Evolutionary conservation across 2,329 filamentous ascomycete genomes (phyloP), one percentile per base, ranked within the genome.

Genomic region (Davidsoniella neocaledoniae): DNA sequence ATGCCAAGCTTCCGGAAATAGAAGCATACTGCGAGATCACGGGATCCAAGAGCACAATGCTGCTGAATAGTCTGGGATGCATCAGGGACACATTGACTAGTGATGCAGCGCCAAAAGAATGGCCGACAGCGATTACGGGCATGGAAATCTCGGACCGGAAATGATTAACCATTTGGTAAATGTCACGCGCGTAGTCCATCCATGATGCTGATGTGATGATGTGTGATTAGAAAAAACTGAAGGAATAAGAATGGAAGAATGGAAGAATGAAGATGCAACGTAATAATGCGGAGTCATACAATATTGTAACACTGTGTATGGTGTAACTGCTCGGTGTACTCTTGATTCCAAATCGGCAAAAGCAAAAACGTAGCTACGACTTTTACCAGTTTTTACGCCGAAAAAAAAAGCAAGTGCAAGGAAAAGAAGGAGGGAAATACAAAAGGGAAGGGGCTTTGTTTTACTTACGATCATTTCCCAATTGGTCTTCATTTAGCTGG

Each of bases 141-240:
- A 83, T 81, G 10, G 84, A 82, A 74, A 72, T 67, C 26, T 53
- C 33, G 26, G 52, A 43, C 40, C 86, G 83, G 65, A 94, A 90
- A 49, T 77, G 71, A 64, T 94, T 95, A 66, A 91, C 74, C 65
- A 95, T 75, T 60, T 90, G 78, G 16, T 91, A 72, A 3, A 94
- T 75, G 63, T 96, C 90, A 43, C 88, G 78, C 43, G 84, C 68
- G 62, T 91, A 80, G 65, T 96, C 90, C 55, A 80, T 73, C 88
- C 88, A 96, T 57, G 77, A 79, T 36, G 87, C 83, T 88, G 55
- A 12, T 37, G 10, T 5, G 49, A 2, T 48, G 36, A n/a, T 23
- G 26, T 10, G 4, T 23, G 21, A 5, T 23, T 23, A 23, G 21
- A 5, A 23, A 5, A 23, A 23, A 23, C 21, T 23, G 16, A 42